These are phyloP conservation scores for Metschnikowia chrysomelidarum DNA, from an alignment of 805 yeast genomes.

Conservation along the genomic window DNA sequence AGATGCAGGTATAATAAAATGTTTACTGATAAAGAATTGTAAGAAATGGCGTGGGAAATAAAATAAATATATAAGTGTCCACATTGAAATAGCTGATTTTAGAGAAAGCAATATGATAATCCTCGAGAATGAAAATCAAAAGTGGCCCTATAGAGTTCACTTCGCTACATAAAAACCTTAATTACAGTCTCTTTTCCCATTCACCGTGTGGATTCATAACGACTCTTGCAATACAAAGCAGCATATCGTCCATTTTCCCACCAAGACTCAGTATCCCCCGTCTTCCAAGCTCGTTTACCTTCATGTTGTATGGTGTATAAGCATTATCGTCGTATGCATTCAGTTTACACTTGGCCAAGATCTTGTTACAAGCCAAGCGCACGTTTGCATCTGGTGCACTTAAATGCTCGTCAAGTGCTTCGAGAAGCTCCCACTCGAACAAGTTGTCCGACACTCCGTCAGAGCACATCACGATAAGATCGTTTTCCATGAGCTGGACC, in stretches of 20 bases:
- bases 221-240: conserved; percentile 49
- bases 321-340: conserved; percentile 54
- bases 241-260: conserved; percentile 56
- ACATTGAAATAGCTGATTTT: too few relatives aligned
- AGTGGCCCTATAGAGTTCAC: too few relatives aligned
- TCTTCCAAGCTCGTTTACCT: conserved; percentile 39
- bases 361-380: conserved; percentile 37
- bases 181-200: too few relatives aligned
- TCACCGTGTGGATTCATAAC: conserved; percentile 11
- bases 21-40: too few relatives aligned
- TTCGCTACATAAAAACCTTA: too few relatives aligned
- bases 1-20: too few relatives aligned
- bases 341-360: conserved; percentile 45
- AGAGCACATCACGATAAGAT: conserved; percentile 46
- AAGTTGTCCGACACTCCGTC: conserved; percentile 56
- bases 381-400: conserved; percentile 29
- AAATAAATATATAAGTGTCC: too few relatives aligned
- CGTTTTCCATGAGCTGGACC: conserved; percentile 38
- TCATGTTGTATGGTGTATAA: conserved; percentile 53
- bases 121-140: too few relatives aligned
- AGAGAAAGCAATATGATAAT: too few relatives aligned
- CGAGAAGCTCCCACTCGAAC: conserved; percentile 46
- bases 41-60: too few relatives aligned
- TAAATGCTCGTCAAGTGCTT: conserved; percentile 34
- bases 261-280: conserved; percentile 42